Evolutionary conservation across 805 yeast genomes (phyloP).

Genomic region (Torulaspora quercuum): DNA sequence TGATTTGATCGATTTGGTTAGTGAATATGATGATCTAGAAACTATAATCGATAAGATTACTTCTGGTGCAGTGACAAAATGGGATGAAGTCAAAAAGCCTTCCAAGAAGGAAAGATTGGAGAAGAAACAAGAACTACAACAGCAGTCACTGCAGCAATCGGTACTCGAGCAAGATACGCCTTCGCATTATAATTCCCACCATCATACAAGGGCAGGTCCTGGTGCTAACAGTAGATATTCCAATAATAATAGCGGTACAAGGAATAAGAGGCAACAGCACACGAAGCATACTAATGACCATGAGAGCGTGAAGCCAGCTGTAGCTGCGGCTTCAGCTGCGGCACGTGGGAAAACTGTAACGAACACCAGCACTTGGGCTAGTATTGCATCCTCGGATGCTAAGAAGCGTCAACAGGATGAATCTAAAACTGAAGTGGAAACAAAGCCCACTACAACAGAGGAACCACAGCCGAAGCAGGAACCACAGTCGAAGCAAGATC

Average conservation of each 20-base stretch:
- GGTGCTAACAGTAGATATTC: conserved; percentile 11
- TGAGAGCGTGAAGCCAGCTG: conserved; percentile 23
- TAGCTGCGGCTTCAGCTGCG: conserved; percentile 13
- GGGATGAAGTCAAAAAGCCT: conserved; percentile 85
- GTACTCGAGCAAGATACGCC: conserved; percentile 12
- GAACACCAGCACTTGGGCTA: conserved; percentile 39
- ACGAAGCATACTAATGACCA: conserved; percentile 24
- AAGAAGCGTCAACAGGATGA: conserved; percentile 13
- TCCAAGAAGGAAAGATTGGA: conserved; percentile 54
- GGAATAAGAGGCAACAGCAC: conserved; percentile 17
- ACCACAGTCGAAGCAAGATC: conserved; percentile 9
- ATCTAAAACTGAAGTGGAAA: too few species aligned
- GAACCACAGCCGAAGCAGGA: conserved; percentile 2
- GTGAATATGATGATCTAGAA: conserved; percentile 75
- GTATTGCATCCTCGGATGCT: conserved; percentile 30
- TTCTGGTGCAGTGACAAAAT: conserved; percentile 82
- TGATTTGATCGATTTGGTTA: conserved; percentile 71
- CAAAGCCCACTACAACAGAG: neutral
- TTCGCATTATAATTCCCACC: conserved; percentile 9
- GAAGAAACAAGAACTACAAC: conserved; percentile 26
- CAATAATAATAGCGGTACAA: conserved; percentile 10
- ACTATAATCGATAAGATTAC: conserved; percentile 82
- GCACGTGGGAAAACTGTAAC: conserved; percentile 30
- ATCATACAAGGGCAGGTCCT: conserved; percentile 15
- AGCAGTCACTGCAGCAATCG: conserved; percentile 22